Evolutionary conservation across 176 grass and related monocot genomes (phyloP).

Genomic region (Eleusine indica): DNA sequence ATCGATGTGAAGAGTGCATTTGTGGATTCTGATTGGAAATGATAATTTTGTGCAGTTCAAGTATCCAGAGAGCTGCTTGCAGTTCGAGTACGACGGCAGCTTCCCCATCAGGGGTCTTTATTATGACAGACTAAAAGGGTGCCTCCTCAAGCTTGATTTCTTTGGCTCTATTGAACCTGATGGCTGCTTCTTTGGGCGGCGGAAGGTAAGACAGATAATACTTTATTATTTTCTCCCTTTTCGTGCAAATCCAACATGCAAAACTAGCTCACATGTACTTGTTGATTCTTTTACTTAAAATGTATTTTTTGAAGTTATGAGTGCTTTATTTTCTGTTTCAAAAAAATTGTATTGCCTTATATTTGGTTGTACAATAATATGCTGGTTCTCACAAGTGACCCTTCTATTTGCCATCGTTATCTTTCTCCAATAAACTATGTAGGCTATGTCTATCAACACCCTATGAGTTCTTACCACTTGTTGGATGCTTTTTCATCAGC

Average conservation of each 20-base stretch:
- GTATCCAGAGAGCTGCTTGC: conserved; percentile 91
- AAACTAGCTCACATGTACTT: not conserved
- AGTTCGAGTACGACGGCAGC: conserved; percentile 75
- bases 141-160: conserved; percentile 95
- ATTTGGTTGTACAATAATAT: conserved; percentile 2
- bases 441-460: not conserved
- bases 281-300: not conserved
- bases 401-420: not conserved
- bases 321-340: not conserved
- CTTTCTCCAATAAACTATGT: not conserved
- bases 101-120: conserved; percentile 97
- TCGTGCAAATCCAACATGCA: not conserved
- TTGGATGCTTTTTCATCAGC: conserved; percentile 55
- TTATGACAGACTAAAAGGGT: conserved; percentile 87
- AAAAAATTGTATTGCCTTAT: not conserved
- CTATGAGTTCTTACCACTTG: conserved; percentile 10
- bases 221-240: not conserved
- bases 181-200: conserved; percentile 88
- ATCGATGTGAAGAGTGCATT: not conserved
- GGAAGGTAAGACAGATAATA: conserved; percentile 51
- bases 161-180: conserved; percentile 96
- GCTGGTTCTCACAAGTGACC: not conserved
- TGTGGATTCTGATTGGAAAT: conserved; percentile 28
- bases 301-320: not conserved
- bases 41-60: conserved; percentile 58